phyloP scores from a whole-genome alignment of 2,329 filamentous ascomycete genomes.

The Clathrospora elynae region DNA sequence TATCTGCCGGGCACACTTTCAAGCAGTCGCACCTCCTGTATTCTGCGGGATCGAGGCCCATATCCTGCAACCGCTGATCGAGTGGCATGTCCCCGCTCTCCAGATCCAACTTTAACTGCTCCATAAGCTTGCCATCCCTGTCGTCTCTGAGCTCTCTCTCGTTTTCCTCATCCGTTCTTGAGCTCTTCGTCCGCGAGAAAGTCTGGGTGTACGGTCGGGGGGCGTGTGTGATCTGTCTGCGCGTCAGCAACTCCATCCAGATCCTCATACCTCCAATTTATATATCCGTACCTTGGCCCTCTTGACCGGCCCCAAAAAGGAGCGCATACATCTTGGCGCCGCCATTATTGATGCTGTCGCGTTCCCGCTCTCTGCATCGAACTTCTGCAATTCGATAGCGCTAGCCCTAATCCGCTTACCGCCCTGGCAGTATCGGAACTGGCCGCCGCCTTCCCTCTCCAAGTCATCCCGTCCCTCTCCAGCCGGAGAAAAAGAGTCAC shows the following conservation, averaged over 20 bases:
- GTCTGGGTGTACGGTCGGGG: slow-evolving; percentile 31
- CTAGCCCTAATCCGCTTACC: slow-evolving; percentile 30
- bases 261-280: neutral
- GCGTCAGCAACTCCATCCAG: slow-evolving; percentile 20
- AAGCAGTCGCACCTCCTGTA: slow-evolving; percentile 42
- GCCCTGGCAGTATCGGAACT: slow-evolving; percentile 41
- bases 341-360: slow-evolving; percentile 49
- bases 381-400: slow-evolving; percentile 27
- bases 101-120: slow-evolving; percentile 24
- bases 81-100: slow-evolving; percentile 31
- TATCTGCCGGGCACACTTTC: no score
- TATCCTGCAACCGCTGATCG: slow-evolving; percentile 33
- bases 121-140: slow-evolving; percentile 17
- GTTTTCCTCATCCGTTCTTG: slow-evolving; percentile 25
- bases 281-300: slow-evolving; percentile 46
- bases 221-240: slow-evolving; percentile 31
- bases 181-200: slow-evolving; percentile 31
- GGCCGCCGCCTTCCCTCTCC: slow-evolving; percentile 38
- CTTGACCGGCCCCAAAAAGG: slow-evolving; percentile 52
- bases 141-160: slow-evolving; percentile 13
- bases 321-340: slow-evolving; percentile 51
- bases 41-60: slow-evolving; percentile 36
- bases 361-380: slow-evolving; percentile 15
- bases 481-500: no score
- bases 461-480: no score